These are phyloP conservation scores for Aspergillus luchuensis DNA, from an alignment of 2,329 filamentous ascomycete genomes.

Conservation along the genomic window DNA sequence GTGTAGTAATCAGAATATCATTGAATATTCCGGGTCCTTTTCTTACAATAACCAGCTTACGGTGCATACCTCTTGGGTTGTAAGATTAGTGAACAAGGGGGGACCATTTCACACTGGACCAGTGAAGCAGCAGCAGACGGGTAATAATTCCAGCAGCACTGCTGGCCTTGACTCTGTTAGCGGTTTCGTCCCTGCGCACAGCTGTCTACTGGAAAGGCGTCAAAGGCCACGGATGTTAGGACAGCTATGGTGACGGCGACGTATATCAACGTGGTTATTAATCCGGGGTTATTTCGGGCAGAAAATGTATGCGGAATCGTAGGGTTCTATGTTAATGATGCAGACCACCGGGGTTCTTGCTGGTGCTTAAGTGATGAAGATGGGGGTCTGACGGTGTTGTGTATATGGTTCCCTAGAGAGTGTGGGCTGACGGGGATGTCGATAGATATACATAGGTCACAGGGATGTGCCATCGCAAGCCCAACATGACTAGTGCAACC, in stretches of 20 bases:
- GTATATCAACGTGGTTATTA: slow-evolving; percentile 62
- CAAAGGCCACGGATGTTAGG: slow-evolving; percentile 62
- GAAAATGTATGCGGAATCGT: slow-evolving; percentile 44
- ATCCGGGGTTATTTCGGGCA: slow-evolving; percentile 51
- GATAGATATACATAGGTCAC: too few relatives aligned
- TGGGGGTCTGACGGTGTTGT: too few relatives aligned
- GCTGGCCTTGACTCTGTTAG: slow-evolving; percentile 53
- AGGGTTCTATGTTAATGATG: slow-evolving; percentile 34
- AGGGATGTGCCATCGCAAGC: too few relatives aligned
- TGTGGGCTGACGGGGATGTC: too few relatives aligned
- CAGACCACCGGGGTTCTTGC: slow-evolving; percentile 50
- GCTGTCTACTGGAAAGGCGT: slow-evolving; percentile 58
- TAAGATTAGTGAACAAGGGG: too few relatives aligned
- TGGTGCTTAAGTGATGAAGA: slow-evolving; percentile 42
- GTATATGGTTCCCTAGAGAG: too few relatives aligned
- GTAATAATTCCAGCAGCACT: not conserved
- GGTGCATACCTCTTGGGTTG: too few relatives aligned
- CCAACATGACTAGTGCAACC: too few relatives aligned
- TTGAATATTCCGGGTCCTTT: too few relatives aligned
- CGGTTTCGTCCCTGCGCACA: slow-evolving; percentile 60
- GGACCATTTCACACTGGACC: too few relatives aligned
- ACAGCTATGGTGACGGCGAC: slow-evolving; percentile 67
- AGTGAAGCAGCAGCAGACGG: slow-evolving; percentile 38
- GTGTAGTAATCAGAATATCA: too few relatives aligned
- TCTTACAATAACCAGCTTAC: too few relatives aligned